These are phyloP conservation scores for Aspergillus intermedius DNA, from an alignment of 2,329 filamentous ascomycete species.

Conservation along the genomic window DNA sequence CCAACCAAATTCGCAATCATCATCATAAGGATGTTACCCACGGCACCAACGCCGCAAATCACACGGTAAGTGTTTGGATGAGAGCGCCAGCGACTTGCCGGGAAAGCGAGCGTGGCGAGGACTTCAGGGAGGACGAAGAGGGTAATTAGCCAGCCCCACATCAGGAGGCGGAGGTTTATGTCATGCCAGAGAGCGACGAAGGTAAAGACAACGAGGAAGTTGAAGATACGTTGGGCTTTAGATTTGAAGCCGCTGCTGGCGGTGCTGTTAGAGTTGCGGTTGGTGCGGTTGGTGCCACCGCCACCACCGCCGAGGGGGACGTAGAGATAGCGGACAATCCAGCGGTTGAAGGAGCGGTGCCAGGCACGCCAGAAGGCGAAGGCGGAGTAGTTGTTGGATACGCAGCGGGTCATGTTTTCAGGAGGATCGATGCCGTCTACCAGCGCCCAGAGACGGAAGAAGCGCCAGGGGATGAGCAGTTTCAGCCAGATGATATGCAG, in stretches of 20 bases:
- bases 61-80: slow-evolving; percentile 68
- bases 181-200: slow-evolving; percentile 99
- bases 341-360: slow-evolving; percentile 93
- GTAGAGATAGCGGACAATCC: slow-evolving; percentile 90
- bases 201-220: slow-evolving; percentile 81
- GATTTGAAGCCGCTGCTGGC: slow-evolving; percentile 29
- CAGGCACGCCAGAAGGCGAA: slow-evolving; percentile 91
- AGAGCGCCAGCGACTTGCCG: slow-evolving; percentile 62
- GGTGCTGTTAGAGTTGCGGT: slow-evolving; percentile 50
- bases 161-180: slow-evolving; percentile 78
- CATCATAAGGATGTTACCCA: slow-evolving; percentile 87
- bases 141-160: slow-evolving; percentile 96
- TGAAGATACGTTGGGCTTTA: slow-evolving; percentile 58
- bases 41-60: slow-evolving; percentile 71
- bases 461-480: slow-evolving; percentile 91
- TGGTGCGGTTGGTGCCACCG: slow-evolving; percentile 49
- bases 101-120: slow-evolving; percentile 65
- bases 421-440: slow-evolving; percentile 88
- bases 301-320: slow-evolving; percentile 73
- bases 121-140: slow-evolving; percentile 90
- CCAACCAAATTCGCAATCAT: slow-evolving; percentile 92
- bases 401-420: slow-evolving; percentile 97
- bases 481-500: slow-evolving; percentile 98
- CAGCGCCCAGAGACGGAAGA: slow-evolving; percentile 95
- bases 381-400: slow-evolving; percentile 88